A percentile compares a stretch with the other conserved stretches of the same genome.
These are phyloP conservation scores for Blakeslea trispora DNA, from an alignment of 371 early-diverging fungal species.

Conservation along the genomic window DNA sequence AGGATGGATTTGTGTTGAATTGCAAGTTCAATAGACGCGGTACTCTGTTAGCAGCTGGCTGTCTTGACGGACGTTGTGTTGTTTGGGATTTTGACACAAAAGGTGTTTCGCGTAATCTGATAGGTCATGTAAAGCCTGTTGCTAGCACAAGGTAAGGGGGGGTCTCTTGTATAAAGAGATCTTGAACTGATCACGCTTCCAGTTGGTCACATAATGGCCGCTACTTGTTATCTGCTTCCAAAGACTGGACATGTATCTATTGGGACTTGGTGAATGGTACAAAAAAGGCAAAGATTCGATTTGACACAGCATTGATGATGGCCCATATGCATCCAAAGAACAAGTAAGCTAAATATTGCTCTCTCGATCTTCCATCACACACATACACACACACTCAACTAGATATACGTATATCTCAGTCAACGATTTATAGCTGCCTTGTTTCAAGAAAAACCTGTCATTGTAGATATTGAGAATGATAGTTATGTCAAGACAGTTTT, in stretches of 20 bases:
- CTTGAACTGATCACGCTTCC: too few species aligned
- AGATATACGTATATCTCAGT: constrained; percentile 22
- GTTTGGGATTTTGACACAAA: constrained; percentile 90
- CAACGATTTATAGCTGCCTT: constrained; percentile 58
- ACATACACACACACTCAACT: too few species aligned
- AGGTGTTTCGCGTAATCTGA: constrained; percentile 67
- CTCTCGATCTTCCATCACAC: too few species aligned
- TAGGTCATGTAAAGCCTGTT: constrained; percentile 73
- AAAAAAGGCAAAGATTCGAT: constrained; percentile 58
- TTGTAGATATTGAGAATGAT: constrained; percentile 53
- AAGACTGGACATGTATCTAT: constrained; percentile 83
- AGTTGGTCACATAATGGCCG: constrained; percentile 77
- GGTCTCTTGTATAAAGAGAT: too few species aligned
- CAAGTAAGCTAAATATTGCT: constrained; percentile 53
- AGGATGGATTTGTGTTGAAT: constrained; percentile 69
- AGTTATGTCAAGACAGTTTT: constrained; percentile 19
- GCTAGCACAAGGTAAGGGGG: constrained; percentile 71
- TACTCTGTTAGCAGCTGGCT: constrained; percentile 78
- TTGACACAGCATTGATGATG: constrained; percentile 64
- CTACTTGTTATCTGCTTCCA: constrained; percentile 68
- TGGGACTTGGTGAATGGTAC: constrained; percentile 78
- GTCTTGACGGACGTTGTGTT: constrained; percentile 79
- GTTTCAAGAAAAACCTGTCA: constrained; percentile 50
- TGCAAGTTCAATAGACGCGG: constrained; percentile 75
- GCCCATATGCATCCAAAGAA: constrained; percentile 75